Conservation (phyloP, 345 rosid genomes). For the Bruguiera gymnorhiza region DNA sequence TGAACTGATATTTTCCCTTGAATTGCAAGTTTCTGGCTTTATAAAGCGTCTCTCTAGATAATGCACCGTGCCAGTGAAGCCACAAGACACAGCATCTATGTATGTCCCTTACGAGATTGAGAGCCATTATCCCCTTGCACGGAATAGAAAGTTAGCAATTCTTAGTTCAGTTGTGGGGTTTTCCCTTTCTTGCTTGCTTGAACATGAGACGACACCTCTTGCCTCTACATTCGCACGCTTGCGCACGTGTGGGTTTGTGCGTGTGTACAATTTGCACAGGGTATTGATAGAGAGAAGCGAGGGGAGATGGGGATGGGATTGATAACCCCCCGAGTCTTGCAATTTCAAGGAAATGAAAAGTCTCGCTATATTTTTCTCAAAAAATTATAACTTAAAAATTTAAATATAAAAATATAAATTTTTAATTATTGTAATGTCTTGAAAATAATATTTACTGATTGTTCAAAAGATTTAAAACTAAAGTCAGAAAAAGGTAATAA, state of each 20-base stretch:
- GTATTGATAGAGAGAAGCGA: too few species aligned
- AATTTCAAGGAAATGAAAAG: conserved; percentile 23
- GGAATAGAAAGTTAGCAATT: conserved; percentile 26
- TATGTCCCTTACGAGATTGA: conserved; percentile 30
- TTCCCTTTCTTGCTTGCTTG: neutral
- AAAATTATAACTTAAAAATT: too few species aligned
- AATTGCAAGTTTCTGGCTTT: conserved; percentile 35
- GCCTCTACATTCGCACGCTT: neutral
- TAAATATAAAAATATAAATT: too few species aligned
- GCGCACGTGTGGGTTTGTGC: neutral
- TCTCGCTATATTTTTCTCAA: neutral
- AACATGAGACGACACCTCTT: neutral
- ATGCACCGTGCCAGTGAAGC: conserved; percentile 26
- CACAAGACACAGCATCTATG: conserved; percentile 16
- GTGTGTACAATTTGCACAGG: neutral
- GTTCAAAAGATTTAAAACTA: conserved; percentile 20
- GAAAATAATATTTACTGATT: neutral
- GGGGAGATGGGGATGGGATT: neutral
- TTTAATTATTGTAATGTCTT: too few species aligned
- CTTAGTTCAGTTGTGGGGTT: conserved; percentile 14
- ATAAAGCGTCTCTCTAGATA: conserved; percentile 26
- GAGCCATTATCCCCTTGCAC: conserved; percentile 44
- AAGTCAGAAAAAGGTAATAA: conserved; percentile 13
- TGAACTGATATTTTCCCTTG: conserved; percentile 10
- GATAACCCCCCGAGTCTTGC: conserved; percentile 15